Percentiles rank a stretch among this genome's conserved stretches.
Evolutionary conservation across 2,329 filamentous ascomycete species (phyloP).

Genomic region (Penicillium sp.): DNA sequence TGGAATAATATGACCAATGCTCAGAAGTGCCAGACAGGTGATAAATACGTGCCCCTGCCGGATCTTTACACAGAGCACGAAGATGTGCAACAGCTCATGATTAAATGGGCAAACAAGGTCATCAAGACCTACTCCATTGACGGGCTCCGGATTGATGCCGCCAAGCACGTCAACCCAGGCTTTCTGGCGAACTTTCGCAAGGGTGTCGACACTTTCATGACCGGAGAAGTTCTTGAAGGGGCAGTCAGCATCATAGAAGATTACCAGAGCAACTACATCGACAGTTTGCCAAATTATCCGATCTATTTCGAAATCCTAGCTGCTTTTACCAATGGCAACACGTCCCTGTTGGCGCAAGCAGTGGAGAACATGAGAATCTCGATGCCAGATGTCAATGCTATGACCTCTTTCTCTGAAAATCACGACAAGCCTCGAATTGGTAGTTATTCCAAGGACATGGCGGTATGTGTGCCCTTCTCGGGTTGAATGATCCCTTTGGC

Average conservation of each 20-base stretch:
- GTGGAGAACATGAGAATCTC: conserved; percentile 25
- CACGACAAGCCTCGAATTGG: conserved; percentile 59
- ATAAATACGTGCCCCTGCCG: conserved; percentile 47
- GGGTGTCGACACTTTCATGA: conserved; percentile 43
- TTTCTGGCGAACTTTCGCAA: conserved; percentile 43
- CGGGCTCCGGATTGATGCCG: conserved; percentile 53
- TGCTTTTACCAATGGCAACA: conserved; percentile 35
- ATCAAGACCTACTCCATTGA: conserved; percentile 49
- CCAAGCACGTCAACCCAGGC: conserved; percentile 46
- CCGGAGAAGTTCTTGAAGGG: conserved; percentile 47
- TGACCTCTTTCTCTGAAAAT: conserved; percentile 59
- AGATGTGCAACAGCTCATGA: conserved; percentile 39
- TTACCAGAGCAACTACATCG: conserved; percentile 45
- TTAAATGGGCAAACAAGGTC: conserved; percentile 42
- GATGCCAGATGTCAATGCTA: conserved; percentile 46
- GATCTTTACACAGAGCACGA: conserved; percentile 49
- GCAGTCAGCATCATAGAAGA: conserved; percentile 38
- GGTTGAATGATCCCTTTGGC: background rate
- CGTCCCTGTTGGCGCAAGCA: conserved; percentile 24
- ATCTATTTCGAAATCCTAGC: conserved; percentile 35
- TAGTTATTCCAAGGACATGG: conserved; percentile 53
- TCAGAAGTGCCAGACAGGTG: conserved; percentile 22
- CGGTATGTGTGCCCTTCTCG: conserved; percentile 27
- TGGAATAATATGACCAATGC: conserved; percentile 33
- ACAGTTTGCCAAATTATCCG: conserved; percentile 49